Evolutionary conservation across 495 filamentous ascomycete genomes (phyloP).

Genomic region (Neurospora sp.): DNA sequence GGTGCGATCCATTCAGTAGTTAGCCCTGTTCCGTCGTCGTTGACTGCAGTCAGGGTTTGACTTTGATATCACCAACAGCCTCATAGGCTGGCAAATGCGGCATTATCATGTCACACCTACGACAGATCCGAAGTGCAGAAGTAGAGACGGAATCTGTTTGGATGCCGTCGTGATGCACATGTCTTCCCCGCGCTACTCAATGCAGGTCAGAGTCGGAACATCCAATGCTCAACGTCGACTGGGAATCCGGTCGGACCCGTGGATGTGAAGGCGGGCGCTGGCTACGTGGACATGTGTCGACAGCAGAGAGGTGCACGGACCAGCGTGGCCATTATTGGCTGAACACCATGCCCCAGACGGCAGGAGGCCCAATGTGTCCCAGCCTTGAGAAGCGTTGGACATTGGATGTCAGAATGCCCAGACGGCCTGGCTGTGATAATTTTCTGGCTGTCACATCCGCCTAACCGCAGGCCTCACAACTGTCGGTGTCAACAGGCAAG

Average conservation of each 20-base stretch:
- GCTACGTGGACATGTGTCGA: constrained; percentile 9
- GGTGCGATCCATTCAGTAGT: neutral
- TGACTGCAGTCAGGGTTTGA: neutral
- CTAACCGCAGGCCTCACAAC: neutral
- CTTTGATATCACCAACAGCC: neutral
- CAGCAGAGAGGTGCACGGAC: neutral
- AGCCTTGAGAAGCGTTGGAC: neutral
- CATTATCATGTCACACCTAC: neutral
- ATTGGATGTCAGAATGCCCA: neutral
- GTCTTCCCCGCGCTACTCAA: neutral
- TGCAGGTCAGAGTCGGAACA: neutral
- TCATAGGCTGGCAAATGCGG: neutral
- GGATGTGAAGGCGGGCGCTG: constrained; percentile 1
- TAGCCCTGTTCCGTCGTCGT: neutral
- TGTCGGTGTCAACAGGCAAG: neutral
- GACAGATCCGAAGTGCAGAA: neutral
- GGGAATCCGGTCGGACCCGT: neutral
- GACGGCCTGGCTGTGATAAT: neutral
- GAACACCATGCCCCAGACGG: neutral
- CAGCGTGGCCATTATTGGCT: neutral
- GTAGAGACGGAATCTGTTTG: neutral
- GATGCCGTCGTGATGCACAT: neutral
- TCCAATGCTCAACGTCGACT: neutral
- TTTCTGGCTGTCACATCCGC: neutral
- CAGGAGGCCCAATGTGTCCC: neutral